A percentile compares a stretch with the other conserved stretches of the same genome.
phyloP scores from a whole-genome alignment of 768 basidiomycete genomes.

The Leucocoprinus leucothites region DNA sequence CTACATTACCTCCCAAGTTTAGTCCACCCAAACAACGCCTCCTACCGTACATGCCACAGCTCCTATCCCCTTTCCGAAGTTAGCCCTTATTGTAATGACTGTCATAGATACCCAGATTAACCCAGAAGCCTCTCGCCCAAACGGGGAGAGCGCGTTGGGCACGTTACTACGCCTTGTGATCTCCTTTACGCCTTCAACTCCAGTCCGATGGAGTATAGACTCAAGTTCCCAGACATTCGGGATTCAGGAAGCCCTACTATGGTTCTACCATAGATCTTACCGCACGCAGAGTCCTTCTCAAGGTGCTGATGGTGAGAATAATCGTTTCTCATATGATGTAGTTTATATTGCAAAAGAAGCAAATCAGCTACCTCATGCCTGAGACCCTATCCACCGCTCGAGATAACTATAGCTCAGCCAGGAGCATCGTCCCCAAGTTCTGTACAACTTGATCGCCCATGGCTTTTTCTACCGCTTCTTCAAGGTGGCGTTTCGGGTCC shows the following conservation, averaged over 20 bases:
- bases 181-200: not conserved
- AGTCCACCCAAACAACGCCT: no score
- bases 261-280: not conserved
- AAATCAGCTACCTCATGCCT: constrained; percentile 6
- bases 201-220: not conserved
- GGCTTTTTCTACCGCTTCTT: constrained; percentile 96
- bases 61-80: constrained; percentile 4
- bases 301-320: constrained; percentile 8
- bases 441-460: constrained; percentile 98
- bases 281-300: not conserved
- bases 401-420: constrained; percentile 65
- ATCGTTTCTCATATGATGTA: constrained; percentile 7
- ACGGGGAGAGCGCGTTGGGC: no score
- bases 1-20: no score
- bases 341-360: constrained; percentile 19
- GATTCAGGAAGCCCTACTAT: not conserved
- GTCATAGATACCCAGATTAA: not conserved
- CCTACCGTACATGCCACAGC: no score
- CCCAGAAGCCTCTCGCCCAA: no score
- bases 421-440: constrained; percentile 90
- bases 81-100: not conserved
- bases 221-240: not conserved
- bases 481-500: constrained; percentile 96
- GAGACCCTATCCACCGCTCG: not conserved
- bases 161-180: constrained; percentile 4